These are phyloP conservation scores for Exophiala mesophila DNA, from an alignment of 2,329 filamentous ascomycete species.

Conservation along the genomic window DNA sequence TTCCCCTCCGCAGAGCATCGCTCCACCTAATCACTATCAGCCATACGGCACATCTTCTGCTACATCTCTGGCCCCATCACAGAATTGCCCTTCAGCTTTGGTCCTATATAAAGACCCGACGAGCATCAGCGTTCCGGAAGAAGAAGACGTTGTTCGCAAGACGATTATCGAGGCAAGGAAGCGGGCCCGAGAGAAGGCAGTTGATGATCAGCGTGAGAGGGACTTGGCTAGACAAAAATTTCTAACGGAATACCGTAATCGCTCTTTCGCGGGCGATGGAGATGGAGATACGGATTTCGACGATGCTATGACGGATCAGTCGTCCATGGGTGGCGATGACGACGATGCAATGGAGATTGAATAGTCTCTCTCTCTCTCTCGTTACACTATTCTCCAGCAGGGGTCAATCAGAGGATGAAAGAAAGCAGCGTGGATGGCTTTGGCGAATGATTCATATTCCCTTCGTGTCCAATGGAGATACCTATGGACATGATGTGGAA, in stretches of 20 bases:
- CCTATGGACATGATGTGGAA: too few relatives aligned
- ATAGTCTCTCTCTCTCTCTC: too few relatives aligned
- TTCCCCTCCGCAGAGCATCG: background rate
- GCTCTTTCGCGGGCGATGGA: background rate
- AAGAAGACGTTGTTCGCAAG: constrained; percentile 71
- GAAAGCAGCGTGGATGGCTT: background rate
- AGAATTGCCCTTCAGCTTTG: constrained; percentile 52
- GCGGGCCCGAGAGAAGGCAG: constrained; percentile 54
- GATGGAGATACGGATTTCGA: constrained; percentile 7
- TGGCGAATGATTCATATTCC: too few relatives aligned
- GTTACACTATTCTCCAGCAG: too few relatives aligned
- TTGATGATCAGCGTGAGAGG: constrained; percentile 11
- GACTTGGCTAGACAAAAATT: constrained; percentile 5
- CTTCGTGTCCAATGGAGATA: background rate
- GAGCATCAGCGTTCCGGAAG: constrained; percentile 68
- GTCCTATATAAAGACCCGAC: constrained; percentile 79
- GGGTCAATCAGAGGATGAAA: too few relatives aligned
- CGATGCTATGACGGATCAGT: constrained; percentile 16
- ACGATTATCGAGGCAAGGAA: constrained; percentile 76
- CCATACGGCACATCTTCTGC: constrained; percentile 27
- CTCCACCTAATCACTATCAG: constrained; percentile 17
- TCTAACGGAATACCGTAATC: constrained; percentile 1
- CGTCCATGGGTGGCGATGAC: constrained; percentile 13
- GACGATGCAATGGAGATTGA: constrained; percentile 30
- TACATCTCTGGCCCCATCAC: constrained; percentile 33